These are phyloP conservation scores for Helenozyma rhizophorensis DNA, from an alignment of 805 yeast genomes.

Conservation along the genomic window DNA sequence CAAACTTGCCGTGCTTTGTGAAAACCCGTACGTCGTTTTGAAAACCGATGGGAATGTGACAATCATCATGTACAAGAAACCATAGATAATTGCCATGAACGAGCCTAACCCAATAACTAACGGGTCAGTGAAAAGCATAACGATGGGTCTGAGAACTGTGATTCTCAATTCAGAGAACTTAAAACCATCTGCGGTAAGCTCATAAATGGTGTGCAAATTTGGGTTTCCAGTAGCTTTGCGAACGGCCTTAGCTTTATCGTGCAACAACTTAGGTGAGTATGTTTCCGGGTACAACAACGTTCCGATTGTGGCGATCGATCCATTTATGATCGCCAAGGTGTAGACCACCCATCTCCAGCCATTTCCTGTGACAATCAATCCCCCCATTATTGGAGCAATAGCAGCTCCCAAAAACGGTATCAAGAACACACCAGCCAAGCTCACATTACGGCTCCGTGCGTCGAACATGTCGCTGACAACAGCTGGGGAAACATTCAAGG, in stretches of 20 bases:
- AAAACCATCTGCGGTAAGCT: conserved; percentile 28
- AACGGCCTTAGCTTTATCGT: conserved; percentile 22
- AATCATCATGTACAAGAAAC: conserved; percentile 39
- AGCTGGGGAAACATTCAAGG: conserved; percentile 38
- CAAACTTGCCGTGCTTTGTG: conserved; percentile 28
- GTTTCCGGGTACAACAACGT: conserved; percentile 31
- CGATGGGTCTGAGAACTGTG: conserved; percentile 30
- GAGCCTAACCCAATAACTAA: conserved; percentile 38
- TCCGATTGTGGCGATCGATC: conserved; percentile 28
- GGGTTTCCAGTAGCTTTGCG: conserved; percentile 32
- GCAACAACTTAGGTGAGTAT: conserved; percentile 31
- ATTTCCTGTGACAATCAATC: conserved; percentile 27
- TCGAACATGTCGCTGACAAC: conserved; percentile 34
- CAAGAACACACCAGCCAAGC: conserved; percentile 34
- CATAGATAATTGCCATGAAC: conserved; percentile 39
- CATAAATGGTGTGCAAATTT: conserved; percentile 35
- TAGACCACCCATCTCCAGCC: conserved; percentile 38
- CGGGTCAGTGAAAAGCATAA: conserved; percentile 31
- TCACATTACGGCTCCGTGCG: conserved; percentile 27
- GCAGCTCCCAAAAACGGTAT: conserved; percentile 38
- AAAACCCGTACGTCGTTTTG: conserved; percentile 27
- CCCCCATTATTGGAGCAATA: conserved; percentile 34
- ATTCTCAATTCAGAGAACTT: conserved; percentile 18
- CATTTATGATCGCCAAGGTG: conserved; percentile 32
- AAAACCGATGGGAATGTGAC: conserved; percentile 35